Evolutionary conservation across 2,329 filamentous ascomycete species (phyloP).

Genomic region (Xylaria sp.): DNA sequence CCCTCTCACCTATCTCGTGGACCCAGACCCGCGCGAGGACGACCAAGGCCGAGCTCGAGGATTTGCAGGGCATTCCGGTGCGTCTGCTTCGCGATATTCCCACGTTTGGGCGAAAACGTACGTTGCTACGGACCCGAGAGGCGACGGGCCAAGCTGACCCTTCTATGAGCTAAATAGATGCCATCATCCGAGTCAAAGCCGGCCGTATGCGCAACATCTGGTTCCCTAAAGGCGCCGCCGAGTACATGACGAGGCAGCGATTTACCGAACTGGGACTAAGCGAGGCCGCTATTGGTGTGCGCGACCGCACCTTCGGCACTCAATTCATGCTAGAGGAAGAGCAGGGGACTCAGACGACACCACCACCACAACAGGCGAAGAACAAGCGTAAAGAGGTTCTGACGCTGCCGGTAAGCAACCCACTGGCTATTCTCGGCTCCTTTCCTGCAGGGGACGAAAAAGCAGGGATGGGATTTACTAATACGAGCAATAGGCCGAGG

Average conservation of each 20-base stretch:
- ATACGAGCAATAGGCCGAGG: constrained; percentile 50
- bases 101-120: constrained; percentile 54
- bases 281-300: constrained; percentile 48
- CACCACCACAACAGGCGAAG: constrained; percentile 18
- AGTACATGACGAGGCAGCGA: constrained; percentile 50
- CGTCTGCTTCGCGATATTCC: constrained; percentile 55
- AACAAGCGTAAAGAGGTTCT: constrained; percentile 44
- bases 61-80: constrained; percentile 56
- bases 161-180: constrained; percentile 41
- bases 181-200: constrained; percentile 51
- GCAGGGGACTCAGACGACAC: constrained; percentile 23
- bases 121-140: constrained; percentile 16
- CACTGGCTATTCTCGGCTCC: background rate
- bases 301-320: constrained; percentile 49
- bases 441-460: background rate
- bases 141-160: constrained; percentile 7
- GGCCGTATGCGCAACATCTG: constrained; percentile 52
- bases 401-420: constrained; percentile 42
- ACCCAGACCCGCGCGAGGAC: constrained; percentile 53
- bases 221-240: constrained; percentile 49
- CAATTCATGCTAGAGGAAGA: constrained; percentile 36
- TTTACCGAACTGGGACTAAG: constrained; percentile 49
- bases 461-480: constrained; percentile 6
- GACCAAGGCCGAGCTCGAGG: constrained; percentile 50
- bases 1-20: constrained; percentile 41